Evolutionary conservation across 805 yeast species (phyloP), one percentile per base, ranked within the genome.

Genomic region (Lachancea waltii): DNA sequence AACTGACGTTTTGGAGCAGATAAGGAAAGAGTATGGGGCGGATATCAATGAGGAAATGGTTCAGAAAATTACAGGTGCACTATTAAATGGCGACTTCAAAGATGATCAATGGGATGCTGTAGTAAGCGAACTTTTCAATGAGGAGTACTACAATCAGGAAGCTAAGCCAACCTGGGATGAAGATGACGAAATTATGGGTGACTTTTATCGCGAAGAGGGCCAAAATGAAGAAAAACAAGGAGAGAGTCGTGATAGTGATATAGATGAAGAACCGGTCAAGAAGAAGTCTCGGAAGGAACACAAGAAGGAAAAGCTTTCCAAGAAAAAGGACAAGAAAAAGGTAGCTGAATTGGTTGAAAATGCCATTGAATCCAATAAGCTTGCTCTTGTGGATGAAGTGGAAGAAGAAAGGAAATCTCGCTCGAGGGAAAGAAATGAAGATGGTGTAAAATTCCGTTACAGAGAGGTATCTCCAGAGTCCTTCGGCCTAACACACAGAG

Each of bases 401-500:
- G 57, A 49, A 30, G 66, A 64, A 36, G 75, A 70, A 47, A 59
- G 67, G 45, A 76, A 77, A 48, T 75, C 85, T 35, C 79, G 87
- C 44, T 67, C 77, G 1, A 64, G 66, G 20, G 61, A 67, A 7
- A 60, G 61, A 30, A 70, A 60, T 4, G 69, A 67, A 2, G 72
- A 72, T 11, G 70, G 59, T 5, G 51, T 76, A 27, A 72, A 68
- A 38, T 90, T 92, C 71, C 79, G 78, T 51, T 92, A 92, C 58
- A 75, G 97, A 52, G 95, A 87, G 51, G 97, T 92, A 3, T 87
- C 95, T 1, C 97, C 98, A 7, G 97, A 92, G 53, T 67, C 87
- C 7, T 92, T 75, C 64, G 97, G 97, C 9, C 69, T 92, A 34
- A 70, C 84, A 0, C 73, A 92, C 0, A 72, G 92, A 45, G 98